Base-by-base conservation (phyloP, 768 basidiomycete genomes). In the Solioccasus polychromus region DNA sequence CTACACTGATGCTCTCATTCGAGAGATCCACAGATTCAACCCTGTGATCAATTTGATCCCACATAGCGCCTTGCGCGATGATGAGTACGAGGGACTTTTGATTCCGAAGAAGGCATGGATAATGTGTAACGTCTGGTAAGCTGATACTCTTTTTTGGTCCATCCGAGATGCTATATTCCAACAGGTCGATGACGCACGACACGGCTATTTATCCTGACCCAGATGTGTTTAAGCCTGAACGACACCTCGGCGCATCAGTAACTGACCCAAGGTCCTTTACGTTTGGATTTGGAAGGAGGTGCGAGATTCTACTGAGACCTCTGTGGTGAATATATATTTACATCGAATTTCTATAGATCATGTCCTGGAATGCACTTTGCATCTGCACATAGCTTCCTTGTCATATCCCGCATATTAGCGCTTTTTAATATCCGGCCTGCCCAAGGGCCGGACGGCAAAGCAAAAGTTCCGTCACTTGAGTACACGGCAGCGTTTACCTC, bases 131-230 rank as follows among this genome's bases (percentile, higher is more conserved):
- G 47, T 52, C 28, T 52, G 50, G 51, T 48, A 15, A 19, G 36
- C 19, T 23, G n/a, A 18, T 22, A 10, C 22, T 24, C 22, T 45
- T 11, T 14, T 38, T 40, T 24, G 8, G 14, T 18, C 17, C 10
- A 3, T 34, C 26, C 4, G 6, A 20, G 9, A 22, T 20, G 8
- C 47, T 17, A 35, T 8, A 14, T 37, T 22, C 19, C 28, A 40
- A n/a, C 37, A 67, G 67, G 64, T 61, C 58, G 8, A 68, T 70
- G 36, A 55, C 63, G 2, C 66, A 61, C 30, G 66, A 70, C 41
- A 47, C 55, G n/a, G 37, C 49, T 14, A 11, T 55, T 8, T 70
- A 66, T 36, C 61, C 66, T 3, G 40, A 68, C 25, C 61, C 63
- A 4, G 44, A 55, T 35, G 35, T 15, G 15, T 68, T 69, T 51